These are phyloP conservation scores for Suhomyces emberorum DNA, from an alignment of 805 yeast species.

Conservation along the genomic window DNA sequence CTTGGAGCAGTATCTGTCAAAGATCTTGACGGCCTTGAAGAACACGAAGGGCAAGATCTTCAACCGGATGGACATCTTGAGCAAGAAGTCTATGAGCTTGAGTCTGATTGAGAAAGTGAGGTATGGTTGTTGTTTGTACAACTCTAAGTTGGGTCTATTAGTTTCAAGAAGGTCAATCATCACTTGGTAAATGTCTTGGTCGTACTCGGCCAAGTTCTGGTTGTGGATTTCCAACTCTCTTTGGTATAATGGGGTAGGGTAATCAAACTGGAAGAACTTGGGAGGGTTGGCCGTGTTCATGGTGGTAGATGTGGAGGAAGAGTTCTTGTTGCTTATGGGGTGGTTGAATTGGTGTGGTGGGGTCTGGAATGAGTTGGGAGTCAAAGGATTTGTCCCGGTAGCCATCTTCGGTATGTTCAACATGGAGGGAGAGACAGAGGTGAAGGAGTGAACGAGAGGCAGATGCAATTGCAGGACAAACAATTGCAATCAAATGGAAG, in stretches of 20 bases:
- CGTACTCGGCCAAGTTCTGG: constrained; percentile 47
- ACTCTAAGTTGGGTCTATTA: constrained; percentile 46
- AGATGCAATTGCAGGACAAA: not conserved
- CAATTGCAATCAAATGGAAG: constrained; percentile 1
- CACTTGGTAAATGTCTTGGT: constrained; percentile 44
- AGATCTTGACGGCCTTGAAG: constrained; percentile 66
- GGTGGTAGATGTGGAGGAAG: constrained; percentile 1
- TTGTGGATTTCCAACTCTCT: constrained; percentile 49
- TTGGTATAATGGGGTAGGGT: constrained; percentile 49
- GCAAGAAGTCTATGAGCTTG: constrained; percentile 72
- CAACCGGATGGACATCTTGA: constrained; percentile 65
- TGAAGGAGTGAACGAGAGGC: not conserved
- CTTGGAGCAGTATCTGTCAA: constrained; percentile 88
- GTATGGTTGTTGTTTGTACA: constrained; percentile 88
- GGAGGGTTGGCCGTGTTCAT: not conserved
- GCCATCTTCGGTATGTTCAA: constrained; percentile 6
- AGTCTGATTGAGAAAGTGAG: constrained; percentile 70
- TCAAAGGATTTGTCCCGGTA: constrained; percentile 3
- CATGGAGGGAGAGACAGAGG: not conserved
- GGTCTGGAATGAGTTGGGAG: constrained; percentile 5
- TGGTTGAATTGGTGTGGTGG: constrained; percentile 5
- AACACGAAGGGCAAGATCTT: constrained; percentile 65
- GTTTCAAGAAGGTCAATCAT: constrained; percentile 30
- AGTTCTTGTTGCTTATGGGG: not conserved
- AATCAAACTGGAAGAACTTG: constrained; percentile 41